Evolutionary conservation across 1,284 basidiomycete species (phyloP), one percentile per base, ranked within the genome.

Genomic region (Apiotrichum porosum): DNA sequence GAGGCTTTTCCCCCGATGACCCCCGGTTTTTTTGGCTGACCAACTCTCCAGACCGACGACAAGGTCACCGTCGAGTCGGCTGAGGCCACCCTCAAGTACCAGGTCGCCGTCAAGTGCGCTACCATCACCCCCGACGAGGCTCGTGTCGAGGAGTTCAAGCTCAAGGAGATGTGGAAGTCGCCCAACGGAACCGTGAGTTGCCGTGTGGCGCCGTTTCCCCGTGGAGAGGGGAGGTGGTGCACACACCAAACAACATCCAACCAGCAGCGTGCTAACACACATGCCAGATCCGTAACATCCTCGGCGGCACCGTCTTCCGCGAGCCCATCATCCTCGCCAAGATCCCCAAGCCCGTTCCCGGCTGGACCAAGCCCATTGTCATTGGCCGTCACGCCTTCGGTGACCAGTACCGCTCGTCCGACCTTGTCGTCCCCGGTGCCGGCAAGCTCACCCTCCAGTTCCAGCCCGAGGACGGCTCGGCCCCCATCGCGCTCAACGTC

Each of bases 321-420:
- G 94, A 97, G 74, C 95, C 95, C 60, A 98, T 98, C 75, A 84
- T 98, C 66, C 81, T 97, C 38, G 72, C 85, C 44, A 83, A 85
- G 58, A 87, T 98, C 65, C 95, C 94, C 33, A 87, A 86, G 65
- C 90, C 92, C 18, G 81, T 98, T 34, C 92, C 92, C 18, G 94
- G 95, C 44, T 98, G 94, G 94, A 81, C 82, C 53, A 93, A 97
- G 70, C 93, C 95, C 36, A 98, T 98, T 68, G 79, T 91, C 57
- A 97, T 98, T 58, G 94, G 94, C 37, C 84, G 94, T 65, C 94
- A 98, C 74, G 94, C 94, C 5, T 95, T 92, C 64, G 94, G 94
- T 65, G 94, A 97, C 76, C 93, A 93, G 82, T 97, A 95, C 70
- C 85, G 88, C 46, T 85, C 88, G 19, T 93, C 91, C 35, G 92